A percentile compares a stretch with the other conserved stretches of the same genome.
phyloP scores from a whole-genome alignment of 768 basidiomycete species.

The Xerocomellus intermedius region DNA sequence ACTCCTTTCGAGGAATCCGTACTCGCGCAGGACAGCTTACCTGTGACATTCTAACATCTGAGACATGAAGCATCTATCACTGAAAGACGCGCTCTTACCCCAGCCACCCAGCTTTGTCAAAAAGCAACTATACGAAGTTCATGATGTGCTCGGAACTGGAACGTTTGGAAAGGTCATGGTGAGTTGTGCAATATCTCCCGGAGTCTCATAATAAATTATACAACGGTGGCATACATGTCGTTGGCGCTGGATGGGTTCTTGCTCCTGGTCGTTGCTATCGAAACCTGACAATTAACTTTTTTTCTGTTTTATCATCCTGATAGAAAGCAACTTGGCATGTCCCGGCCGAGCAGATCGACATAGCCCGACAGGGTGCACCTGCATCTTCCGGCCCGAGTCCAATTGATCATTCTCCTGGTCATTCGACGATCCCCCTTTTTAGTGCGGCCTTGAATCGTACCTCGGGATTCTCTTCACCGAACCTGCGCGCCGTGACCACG shows the following conservation, averaged over 20 bases:
- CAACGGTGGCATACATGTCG: not conserved
- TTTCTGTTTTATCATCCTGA: not conserved
- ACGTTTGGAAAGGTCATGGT: slow-evolving; percentile 92
- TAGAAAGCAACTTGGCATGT: slow-evolving; percentile 80
- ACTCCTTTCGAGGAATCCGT: not conserved
- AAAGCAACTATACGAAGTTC: slow-evolving; percentile 79
- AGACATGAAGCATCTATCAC: slow-evolving; percentile 35
- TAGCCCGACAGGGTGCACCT: slow-evolving; percentile 59
- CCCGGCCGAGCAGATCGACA: slow-evolving; percentile 53
- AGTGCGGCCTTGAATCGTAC: slow-evolving; percentile 25
- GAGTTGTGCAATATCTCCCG: slow-evolving; percentile 25
- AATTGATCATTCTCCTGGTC: slow-evolving; percentile 15
- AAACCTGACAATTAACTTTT: not conserved
- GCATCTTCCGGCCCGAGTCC: slow-evolving; percentile 33
- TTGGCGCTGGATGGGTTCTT: not conserved
- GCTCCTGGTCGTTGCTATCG: not conserved
- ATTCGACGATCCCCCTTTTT: slow-evolving; percentile 31
- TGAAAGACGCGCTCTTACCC: slow-evolving; percentile 63
- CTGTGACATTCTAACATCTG: not conserved
- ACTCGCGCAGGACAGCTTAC: not conserved
- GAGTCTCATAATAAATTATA: not conserved
- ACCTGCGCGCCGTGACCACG: slow-evolving; percentile 35
- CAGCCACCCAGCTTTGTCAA: slow-evolving; percentile 86
- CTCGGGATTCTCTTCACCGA: slow-evolving; percentile 25
- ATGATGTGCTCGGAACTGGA: slow-evolving; percentile 73